Base-by-base conservation (phyloP, 768 basidiomycete species). In the Leccinum olivaceopallidum region DNA sequence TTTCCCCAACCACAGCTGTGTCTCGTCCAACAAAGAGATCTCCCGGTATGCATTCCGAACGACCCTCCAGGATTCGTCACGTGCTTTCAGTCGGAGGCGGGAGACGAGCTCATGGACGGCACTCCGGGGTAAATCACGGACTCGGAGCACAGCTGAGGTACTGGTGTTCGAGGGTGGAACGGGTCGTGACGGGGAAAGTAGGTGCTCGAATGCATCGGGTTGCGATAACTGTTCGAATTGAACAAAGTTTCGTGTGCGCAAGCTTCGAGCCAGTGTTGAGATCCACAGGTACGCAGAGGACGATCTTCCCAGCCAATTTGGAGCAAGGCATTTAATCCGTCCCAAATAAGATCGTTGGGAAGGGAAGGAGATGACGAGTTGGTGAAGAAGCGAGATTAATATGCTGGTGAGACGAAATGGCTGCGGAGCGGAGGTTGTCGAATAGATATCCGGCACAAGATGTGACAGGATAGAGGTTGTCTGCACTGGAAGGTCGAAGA, bases 1-100 rank as follows among this genome's bases (percentile, higher is more conserved):
- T 24, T 77, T 77, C 6, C 69, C 65, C 47, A 87, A 69, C 86
- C 86, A 88, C 10, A 56, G 57, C 48, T 73, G 75, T 8, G 80
- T 81, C 34, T 77, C 75, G 34, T 73, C 70, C 7, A 74, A 67
- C 1, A 73, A 71, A 24, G 74, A 69, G 18, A 90, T 58, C 66
- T 90, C 89, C 50, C 87, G 78, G 69, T 91, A 90, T 0, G 83
- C 83, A 22, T 80, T 76, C 32, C 87, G 83, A 49, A 91, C 65
- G 16, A 88, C 72, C 0, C 53, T 67, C 89, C 89, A 91, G 2
- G 83, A 74, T n/a, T 75, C 81, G 20, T 78, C 76, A 34, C 85
- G 79, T 6, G 78, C 78, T 70, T 83, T 85, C 3, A 60, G 68
- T 16, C 85, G 80, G 37, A 90, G 67, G 5, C 73, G 72, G 22